Evolutionary conservation across 2,329 filamentous ascomycete species (phyloP), one percentile per base, ranked within the genome.

Genomic region (Meredithiella fracta): DNA sequence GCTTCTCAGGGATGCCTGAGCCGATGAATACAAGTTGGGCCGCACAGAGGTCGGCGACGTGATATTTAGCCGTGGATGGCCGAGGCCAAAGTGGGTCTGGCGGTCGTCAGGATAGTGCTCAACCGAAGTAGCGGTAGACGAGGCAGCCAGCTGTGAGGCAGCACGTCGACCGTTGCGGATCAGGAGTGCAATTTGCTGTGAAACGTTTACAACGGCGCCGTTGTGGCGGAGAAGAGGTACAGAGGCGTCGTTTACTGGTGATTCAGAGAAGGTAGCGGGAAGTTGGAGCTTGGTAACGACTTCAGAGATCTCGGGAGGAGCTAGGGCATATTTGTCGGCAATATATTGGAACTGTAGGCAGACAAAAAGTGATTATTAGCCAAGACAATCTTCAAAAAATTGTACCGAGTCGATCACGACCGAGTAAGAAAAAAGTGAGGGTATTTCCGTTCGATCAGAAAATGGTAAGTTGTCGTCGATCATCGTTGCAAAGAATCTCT

Each of bases 271-370:
- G n/a, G 57, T 49, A 51, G 76, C 72, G 42, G 79, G 79, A 58
- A 82, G 74, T 68, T 83, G 82, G 60, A 85, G 74, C 67, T 82
- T 82, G 62, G 77, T 76, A 68, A 83, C 70, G 55, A 75, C 83
- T 67, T 81, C 79, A 62, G 75, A 78, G 69, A 85, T 80, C 65
- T 84, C 81, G 62, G 79, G 72, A 55, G 77, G 77, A 52, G 77
- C 75, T 53, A 79, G 75, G 56, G 80, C 79, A 77, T 85, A 80
- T 69, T 82, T 83, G 66, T 83, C 79, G 66, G 79, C 80, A 47
- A 83, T 68, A 60, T 74, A 73, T 63, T 83, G 80, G 63, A 80
- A 82, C 80, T 83, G 49, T 3, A 53, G 42, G 31, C 20, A 53
- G 25, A 40, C 23, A 15, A 17, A 34, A n/a, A 25, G 17, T 42